Evolutionary conservation across 306 rosid species (phyloP), one percentile per base, ranked within the genome.

Genomic region (Prunus salicina): DNA sequence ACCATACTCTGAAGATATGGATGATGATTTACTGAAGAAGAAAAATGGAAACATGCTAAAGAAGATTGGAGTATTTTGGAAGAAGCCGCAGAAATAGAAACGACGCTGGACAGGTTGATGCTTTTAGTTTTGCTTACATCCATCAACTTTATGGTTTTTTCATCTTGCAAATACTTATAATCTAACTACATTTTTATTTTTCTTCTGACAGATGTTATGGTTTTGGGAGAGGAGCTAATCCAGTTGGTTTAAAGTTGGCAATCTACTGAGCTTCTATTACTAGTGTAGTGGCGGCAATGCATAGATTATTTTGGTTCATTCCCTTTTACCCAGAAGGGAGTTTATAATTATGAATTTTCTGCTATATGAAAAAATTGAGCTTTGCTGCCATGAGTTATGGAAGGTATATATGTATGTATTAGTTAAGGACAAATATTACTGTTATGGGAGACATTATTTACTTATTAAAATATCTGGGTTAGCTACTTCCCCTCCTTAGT

Each of bases 31-130:
- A 53, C 89, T 87, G 76, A 93, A 91, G 71, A 96, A 96, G 96
- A 96, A 96, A 79, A 91, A 96, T 81, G 96, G 96, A 13, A 96
- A 96, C 79, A 70, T 96, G 99, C 86, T 96, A 68, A 96, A 92
- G 91, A 96, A 96, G 89, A 87, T 96, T 52, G 99, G 99, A 1
- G 96, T 91, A 71, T 84, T 96, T 12, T 96, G 99, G 99, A 96
- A 96, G 92, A 96, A 91, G 79, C 98, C 97, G 71, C 93, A 92
- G 28, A 96, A 95, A 73, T 89, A 88, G 85, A 51, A 51, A 43
- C 13, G 46, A 34, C 53, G 51, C 43, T 52, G 2, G 45, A 71
- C 76, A 51, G 83, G 76, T 4, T 73, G 41, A 61, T 61, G 1
- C 14, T 20, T 14, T 11, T 41, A 58, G 19, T 49, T 1, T 41